Conservation (phyloP, 345 rosid genomes). For the Noccaea caerulescens region DNA sequence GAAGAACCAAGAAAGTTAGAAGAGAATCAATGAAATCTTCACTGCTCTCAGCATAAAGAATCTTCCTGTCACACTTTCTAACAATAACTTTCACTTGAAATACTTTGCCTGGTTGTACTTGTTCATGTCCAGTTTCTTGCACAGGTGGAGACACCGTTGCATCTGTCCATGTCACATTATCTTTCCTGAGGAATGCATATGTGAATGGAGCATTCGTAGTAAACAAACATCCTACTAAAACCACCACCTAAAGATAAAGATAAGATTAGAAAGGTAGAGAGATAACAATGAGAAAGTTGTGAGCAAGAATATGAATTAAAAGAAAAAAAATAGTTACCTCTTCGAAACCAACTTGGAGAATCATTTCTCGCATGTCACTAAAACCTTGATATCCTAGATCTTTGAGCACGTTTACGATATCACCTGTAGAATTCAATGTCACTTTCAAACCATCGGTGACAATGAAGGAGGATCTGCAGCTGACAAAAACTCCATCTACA, state of each 20-base stretch:
- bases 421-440: too few relatives aligned
- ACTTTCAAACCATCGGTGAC: too few relatives aligned
- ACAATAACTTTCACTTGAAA: not conserved
- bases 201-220: slow-evolving; percentile 14
- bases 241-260: slow-evolving; percentile 1
- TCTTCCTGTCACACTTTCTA: not conserved
- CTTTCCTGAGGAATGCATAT: slow-evolving; percentile 7
- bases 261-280: not conserved
- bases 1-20: too few relatives aligned
- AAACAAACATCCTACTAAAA: not conserved
- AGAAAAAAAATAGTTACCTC: too few relatives aligned
- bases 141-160: not conserved
- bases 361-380: too few relatives aligned
- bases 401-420: too few relatives aligned
- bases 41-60: slow-evolving; percentile 6
- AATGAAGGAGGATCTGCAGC: too few relatives aligned
- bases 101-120: not conserved
- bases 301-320: too few relatives aligned
- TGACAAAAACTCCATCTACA: too few relatives aligned
- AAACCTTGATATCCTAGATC: too few relatives aligned
- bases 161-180: not conserved
- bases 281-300: too few relatives aligned
- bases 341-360: too few relatives aligned
- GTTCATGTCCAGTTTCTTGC: not conserved
- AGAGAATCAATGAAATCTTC: slow-evolving; percentile 3